Base-by-base conservation (phyloP, 192 early-diverging fungal genomes). In the Diversispora epigaea region DNA sequence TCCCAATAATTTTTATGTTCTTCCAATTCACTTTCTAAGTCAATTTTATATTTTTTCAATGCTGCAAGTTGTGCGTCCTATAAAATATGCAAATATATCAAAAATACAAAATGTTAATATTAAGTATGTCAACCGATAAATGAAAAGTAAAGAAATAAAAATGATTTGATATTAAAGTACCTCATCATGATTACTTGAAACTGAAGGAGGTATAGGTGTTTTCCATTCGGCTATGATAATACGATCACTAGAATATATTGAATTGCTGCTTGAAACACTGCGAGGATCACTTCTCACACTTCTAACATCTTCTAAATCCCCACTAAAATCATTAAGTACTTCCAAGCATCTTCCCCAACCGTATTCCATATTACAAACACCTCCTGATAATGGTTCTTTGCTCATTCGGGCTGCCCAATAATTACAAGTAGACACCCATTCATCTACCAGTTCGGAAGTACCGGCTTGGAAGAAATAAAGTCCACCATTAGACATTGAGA, bases 321-420 rank as follows among this genome's bases (percentile, higher is more conserved):
- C 76, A 60, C 22, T 64, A 17, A 14, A 75, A 70, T 81, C 83
- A 61, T 80, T 15, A 14, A 52, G 56, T 44, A 76, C 66, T 14
- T 84, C 76, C 17, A 89, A 47, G 11, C 81, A 83, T 21, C 76
- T 68, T 66, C 90, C 89, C 97, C 97, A 99, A 3, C 97, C 97
- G 73, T 94, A 97, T 73, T 99, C 97, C 81, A 92, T 88, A 72
- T 93, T 97, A 71, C 92, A 90, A 3, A 94, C 90, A 41, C 92
- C 93, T 49, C 96, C 96, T 8, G 85, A 77, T 77, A 98, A 80
- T 2, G 97, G 97, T 75, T 95, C 95, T 80, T 93, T 95, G 69
- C 91, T 94, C 57, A 89, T 90, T 39, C 95, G 79, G 14, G 95
- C 94, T 2, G 96, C 95, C 96, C 96, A 99, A 77, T 92, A 94